These are phyloP conservation scores for Strigomonas culicis DNA, from an alignment of 208 protist species.

Conservation along the genomic window DNA sequence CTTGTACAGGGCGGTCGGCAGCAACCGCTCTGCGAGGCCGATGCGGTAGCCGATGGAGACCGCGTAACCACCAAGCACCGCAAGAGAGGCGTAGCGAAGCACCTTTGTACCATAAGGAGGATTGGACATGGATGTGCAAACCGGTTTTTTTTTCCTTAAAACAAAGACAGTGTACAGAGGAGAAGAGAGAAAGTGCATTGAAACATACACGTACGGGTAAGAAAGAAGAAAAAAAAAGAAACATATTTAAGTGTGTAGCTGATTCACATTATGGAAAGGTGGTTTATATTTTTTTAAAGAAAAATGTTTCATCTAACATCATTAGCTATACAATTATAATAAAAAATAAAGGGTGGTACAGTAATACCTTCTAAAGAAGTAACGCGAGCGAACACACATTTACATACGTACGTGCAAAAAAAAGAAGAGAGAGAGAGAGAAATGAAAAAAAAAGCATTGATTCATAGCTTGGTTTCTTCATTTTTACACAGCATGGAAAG, in stretches of 20 bases:
- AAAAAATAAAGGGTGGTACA: neutral
- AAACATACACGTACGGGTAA: too few relatives aligned
- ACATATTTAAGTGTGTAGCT: neutral
- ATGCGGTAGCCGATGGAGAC: slow-evolving; percentile 52
- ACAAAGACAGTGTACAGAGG: neutral
- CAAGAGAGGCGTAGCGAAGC: slow-evolving; percentile 44
- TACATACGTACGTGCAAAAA: neutral
- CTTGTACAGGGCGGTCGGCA: slow-evolving; percentile 22
- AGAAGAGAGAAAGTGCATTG: neutral
- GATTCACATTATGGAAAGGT: too few relatives aligned
- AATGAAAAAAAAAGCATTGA: slow-evolving; percentile 9
- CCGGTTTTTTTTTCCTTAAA: neutral
- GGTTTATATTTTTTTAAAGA: too few relatives aligned
- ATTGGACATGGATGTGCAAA: neutral
- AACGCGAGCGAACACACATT: neutral
- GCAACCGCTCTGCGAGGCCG: slow-evolving; percentile 35
- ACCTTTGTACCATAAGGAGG: neutral
- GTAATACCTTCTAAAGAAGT: neutral
- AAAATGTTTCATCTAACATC: too few relatives aligned
- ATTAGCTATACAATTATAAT: too few relatives aligned
- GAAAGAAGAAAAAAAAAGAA: slow-evolving; percentile 3
- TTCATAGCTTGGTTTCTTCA: neutral
- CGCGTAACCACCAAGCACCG: slow-evolving; percentile 52
- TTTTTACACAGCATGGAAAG: slow-evolving; percentile 5
- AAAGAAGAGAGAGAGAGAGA: slow-evolving; percentile 4